Conservation (phyloP, 345 rosid species). For the Acer campestre region DNA sequence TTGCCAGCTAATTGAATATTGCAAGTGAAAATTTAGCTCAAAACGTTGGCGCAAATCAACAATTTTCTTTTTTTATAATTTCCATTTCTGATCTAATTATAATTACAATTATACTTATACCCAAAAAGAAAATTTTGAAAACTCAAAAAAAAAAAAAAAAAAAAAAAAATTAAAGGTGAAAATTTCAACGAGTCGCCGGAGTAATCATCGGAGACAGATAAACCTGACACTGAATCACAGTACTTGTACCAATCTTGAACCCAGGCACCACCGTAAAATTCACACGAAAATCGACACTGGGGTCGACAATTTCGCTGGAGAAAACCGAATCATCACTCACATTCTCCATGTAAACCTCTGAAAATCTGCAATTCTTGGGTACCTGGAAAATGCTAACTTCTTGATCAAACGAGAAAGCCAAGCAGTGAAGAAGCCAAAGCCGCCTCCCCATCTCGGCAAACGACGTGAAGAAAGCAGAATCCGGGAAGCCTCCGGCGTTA, state of each 20-base stretch:
- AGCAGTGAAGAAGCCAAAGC: constrained; percentile 73
- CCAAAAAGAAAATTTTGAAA: not conserved
- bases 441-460: constrained; percentile 82
- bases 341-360: constrained; percentile 90
- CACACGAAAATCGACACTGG: constrained; percentile 50
- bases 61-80: no score
- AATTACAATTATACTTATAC: constrained; percentile 26
- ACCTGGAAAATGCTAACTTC: constrained; percentile 72
- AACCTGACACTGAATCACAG: constrained; percentile 78
- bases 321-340: constrained; percentile 55
- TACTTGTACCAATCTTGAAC: constrained; percentile 65
- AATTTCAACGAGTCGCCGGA: constrained; percentile 35
- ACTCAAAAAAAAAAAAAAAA: not conserved
- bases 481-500: constrained; percentile 73
- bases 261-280: constrained; percentile 94
- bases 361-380: constrained; percentile 64
- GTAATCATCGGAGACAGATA: constrained; percentile 54
- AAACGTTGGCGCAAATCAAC: no score
- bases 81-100: not conserved
- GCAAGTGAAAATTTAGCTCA: not conserved
- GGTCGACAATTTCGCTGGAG: constrained; percentile 32
- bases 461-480: constrained; percentile 62
- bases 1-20: not conserved
- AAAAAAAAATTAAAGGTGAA: not conserved
- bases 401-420: constrained; percentile 62